Conservation (phyloP, 345 rosid genomes). For the Hypericum perforatum region DNA sequence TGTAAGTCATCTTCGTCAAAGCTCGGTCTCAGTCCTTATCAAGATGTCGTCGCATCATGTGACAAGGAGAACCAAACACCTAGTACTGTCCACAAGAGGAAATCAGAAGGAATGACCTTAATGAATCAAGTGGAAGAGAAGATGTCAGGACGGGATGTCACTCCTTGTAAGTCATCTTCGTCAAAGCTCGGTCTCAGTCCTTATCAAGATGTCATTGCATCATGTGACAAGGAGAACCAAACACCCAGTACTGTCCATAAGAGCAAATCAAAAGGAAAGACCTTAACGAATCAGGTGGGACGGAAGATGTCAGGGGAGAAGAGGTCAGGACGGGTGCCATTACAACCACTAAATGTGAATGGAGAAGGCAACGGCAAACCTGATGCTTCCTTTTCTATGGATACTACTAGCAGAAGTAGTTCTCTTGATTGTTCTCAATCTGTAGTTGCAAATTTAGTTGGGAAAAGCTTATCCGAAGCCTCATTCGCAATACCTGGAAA, state of each 20-base stretch:
- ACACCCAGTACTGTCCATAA: slow-evolving; percentile 28
- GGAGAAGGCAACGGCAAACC: slow-evolving; percentile 24
- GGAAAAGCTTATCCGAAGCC: slow-evolving; percentile 23
- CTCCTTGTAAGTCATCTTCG: too few relatives aligned
- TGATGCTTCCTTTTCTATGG: slow-evolving; percentile 15
- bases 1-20: slow-evolving; percentile 27
- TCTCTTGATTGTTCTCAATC: too few relatives aligned
- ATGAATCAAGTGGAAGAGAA: slow-evolving; percentile 28
- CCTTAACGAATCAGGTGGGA: slow-evolving; percentile 24
- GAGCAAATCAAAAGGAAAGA: slow-evolving; percentile 17
- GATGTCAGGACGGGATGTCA: neutral
- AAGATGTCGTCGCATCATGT: slow-evolving; percentile 19
- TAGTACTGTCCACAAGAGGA: slow-evolving; percentile 24
- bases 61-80: slow-evolving; percentile 46
- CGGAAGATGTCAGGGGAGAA: slow-evolving; percentile 20
- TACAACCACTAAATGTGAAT: slow-evolving; percentile 36
- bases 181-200: slow-evolving; percentile 7
- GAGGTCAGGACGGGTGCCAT: slow-evolving; percentile 41
- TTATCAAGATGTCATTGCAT: slow-evolving; percentile 24
- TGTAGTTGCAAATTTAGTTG: slow-evolving; percentile 19
- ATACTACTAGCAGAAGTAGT: too few relatives aligned
- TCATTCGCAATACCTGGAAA: slow-evolving; percentile 10
- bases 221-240: slow-evolving; percentile 43
- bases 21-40: slow-evolving; percentile 25
- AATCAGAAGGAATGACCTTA: slow-evolving; percentile 15